A percentile compares a stretch with the other conserved stretches of the same genome.
These are phyloP conservation scores for Betula pendula DNA, from an alignment of 306 rosid genomes.

Conservation along the genomic window DNA sequence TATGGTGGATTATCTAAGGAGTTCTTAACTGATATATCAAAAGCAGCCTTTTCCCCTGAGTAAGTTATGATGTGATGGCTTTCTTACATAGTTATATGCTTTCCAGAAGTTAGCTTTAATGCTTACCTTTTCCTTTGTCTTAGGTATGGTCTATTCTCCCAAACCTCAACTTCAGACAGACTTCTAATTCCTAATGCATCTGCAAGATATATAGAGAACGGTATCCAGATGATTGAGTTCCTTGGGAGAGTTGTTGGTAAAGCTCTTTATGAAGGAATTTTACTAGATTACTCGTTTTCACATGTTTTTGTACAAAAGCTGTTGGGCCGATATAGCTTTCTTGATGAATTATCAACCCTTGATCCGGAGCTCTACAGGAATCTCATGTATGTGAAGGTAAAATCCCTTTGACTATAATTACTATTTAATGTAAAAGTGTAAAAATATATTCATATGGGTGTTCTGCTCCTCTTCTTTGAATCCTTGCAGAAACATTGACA, in stretches of 20 bases:
- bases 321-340: conserved; percentile 93
- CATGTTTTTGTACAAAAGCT: conserved; percentile 91
- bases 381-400: conserved; percentile 97
- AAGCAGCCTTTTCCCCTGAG: conserved; percentile 90
- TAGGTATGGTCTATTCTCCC: conserved; percentile 88
- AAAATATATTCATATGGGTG: conserved; percentile 16
- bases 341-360: conserved; percentile 93
- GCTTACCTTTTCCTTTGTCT: conserved; percentile 30
- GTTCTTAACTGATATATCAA: conserved; percentile 87
- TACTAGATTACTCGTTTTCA: conserved; percentile 94
- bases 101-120: conserved; percentile 24
- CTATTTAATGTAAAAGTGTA: background rate
- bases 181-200: conserved; percentile 81
- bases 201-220: conserved; percentile 85
- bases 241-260: conserved; percentile 97
- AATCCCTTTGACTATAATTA: background rate
- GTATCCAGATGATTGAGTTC: conserved; percentile 96
- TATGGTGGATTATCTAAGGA: conserved; percentile 98
- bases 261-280: conserved; percentile 97
- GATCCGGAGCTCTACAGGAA: conserved; percentile 90
- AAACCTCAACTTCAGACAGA: conserved; percentile 84
- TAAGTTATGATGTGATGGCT: conserved; percentile 44
- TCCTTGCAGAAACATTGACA: conserved; percentile 19
- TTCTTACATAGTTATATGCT: conserved; percentile 27
- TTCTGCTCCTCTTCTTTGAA: conserved; percentile 13